Conservation (phyloP, 2,329 filamentous ascomycete genomes). For the Fusarium fujikuroi region DNA sequence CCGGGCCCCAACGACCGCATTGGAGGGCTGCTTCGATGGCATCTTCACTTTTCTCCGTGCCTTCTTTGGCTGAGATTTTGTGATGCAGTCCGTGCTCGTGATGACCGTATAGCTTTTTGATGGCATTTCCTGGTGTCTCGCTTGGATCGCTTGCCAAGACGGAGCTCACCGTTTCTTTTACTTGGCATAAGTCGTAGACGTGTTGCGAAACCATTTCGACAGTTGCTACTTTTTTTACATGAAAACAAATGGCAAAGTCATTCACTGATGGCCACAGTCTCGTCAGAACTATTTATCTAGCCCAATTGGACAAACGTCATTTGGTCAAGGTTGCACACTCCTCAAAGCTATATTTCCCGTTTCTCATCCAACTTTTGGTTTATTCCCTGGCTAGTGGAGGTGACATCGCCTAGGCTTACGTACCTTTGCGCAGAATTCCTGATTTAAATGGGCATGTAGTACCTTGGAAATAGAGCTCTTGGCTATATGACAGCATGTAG, state of each 20-base stretch:
- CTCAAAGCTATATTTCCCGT: background rate
- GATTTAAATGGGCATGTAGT: background rate
- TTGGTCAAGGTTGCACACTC: background rate
- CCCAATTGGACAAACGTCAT: slow-evolving; percentile 4
- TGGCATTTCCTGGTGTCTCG: slow-evolving; percentile 63
- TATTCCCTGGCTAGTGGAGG: background rate
- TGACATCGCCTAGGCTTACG: slow-evolving; percentile 2
- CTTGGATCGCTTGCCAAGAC: slow-evolving; percentile 64
- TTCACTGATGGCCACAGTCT: background rate
- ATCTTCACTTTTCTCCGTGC: slow-evolving; percentile 48
- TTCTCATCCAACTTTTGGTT: background rate
- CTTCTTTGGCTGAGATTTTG: slow-evolving; percentile 5
- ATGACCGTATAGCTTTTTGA: slow-evolving; percentile 64
- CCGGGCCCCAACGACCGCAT: slow-evolving; percentile 75
- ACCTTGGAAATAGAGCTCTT: background rate
- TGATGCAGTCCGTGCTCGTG: slow-evolving; percentile 25
- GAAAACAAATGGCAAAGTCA: background rate
- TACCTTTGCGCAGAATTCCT: background rate
- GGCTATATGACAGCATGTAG: background rate
- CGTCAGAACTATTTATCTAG: background rate
- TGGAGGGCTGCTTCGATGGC: slow-evolving; percentile 64
- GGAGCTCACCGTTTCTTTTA: slow-evolving; percentile 65
- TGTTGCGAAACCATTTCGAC: slow-evolving; percentile 45
- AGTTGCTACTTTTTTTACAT: background rate
- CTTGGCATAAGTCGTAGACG: slow-evolving; percentile 63